Evolutionary conservation across 805 yeast species (phyloP).

Genomic region (Lachancea meyersii): DNA sequence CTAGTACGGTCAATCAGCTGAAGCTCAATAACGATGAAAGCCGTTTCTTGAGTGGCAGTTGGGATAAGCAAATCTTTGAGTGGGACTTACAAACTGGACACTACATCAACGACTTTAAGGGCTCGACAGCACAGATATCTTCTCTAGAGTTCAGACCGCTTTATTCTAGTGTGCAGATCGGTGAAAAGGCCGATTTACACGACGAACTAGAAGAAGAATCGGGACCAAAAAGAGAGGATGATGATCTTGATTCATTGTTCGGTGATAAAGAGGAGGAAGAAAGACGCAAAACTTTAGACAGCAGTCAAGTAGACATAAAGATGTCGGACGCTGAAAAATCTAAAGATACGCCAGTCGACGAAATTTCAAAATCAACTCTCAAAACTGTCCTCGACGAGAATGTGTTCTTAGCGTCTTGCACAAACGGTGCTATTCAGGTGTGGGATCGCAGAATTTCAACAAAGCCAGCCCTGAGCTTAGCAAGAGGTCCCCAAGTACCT

Average conservation of each 20-base stretch:
- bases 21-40: conserved; percentile 56
- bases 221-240: conserved; percentile 27
- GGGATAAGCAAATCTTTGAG: conserved; percentile 76
- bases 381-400: conserved; percentile 35
- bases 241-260: conserved; percentile 50
- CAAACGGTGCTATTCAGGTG: conserved; percentile 72
- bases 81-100: conserved; percentile 86
- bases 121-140: conserved; percentile 73
- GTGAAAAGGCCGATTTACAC: conserved; percentile 15
- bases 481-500: conserved; percentile 60
- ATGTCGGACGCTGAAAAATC: conserved; percentile 5
- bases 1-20: conserved; percentile 67
- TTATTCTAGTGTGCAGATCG: conserved; percentile 41
- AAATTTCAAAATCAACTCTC: conserved; percentile 23
- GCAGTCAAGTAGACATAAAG: conserved; percentile 5
- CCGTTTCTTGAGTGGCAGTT: conserved; percentile 70
- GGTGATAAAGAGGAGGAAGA: conserved; percentile 49
- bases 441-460: conserved; percentile 68
- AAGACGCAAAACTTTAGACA: conserved; percentile 10
- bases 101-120: conserved; percentile 40
- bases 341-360: conserved; percentile 12
- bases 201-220: conserved; percentile 32
- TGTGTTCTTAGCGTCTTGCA: conserved; percentile 69
- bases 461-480: conserved; percentile 39
- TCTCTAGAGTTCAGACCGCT: conserved; percentile 64